A percentile compares a stretch with the other conserved stretches of the same genome.
These are phyloP conservation scores for Ruellia speciosa DNA, from an alignment of 305 asterid genomes.

Conservation along the genomic window DNA sequence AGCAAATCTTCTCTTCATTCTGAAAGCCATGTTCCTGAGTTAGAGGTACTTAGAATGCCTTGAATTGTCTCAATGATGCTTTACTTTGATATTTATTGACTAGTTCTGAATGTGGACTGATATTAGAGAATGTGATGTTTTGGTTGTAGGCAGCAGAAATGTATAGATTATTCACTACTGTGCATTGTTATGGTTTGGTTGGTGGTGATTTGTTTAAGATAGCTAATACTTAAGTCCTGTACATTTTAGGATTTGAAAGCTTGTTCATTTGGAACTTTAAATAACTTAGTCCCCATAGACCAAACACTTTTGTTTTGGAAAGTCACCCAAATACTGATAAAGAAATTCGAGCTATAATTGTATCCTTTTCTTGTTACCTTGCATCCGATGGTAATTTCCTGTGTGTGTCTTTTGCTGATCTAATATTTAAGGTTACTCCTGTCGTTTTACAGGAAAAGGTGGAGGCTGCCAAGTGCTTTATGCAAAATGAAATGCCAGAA, in stretches of 20 bases:
- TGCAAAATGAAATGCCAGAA: slow-evolving; percentile 22
- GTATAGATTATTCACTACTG: no score
- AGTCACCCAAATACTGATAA: neutral
- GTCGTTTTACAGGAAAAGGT: slow-evolving; percentile 37
- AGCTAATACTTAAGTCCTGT: no score
- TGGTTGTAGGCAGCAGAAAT: slow-evolving; percentile 6
- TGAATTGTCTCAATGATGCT: slow-evolving; percentile 13
- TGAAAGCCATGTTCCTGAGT: slow-evolving; percentile 32
- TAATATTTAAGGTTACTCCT: slow-evolving; percentile 1
- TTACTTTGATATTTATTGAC: neutral
- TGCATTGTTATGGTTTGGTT: no score
- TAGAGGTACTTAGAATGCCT: slow-evolving; percentile 41
- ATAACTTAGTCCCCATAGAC: no score
- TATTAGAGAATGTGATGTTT: slow-evolving; percentile 6
- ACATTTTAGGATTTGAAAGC: no score
- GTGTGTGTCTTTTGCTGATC: neutral
- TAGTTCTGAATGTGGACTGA: neutral
- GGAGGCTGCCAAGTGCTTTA: slow-evolving; percentile 33
- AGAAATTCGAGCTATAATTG: neutral
- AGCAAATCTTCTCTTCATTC: slow-evolving; percentile 38
- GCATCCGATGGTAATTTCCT: neutral
- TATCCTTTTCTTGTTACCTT: neutral
- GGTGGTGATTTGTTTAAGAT: no score
- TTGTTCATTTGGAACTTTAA: no score
- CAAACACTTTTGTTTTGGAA: neutral